These are phyloP conservation scores for Rhizopogon vesiculosus DNA, from an alignment of 768 basidiomycete genomes.

Conservation along the genomic window DNA sequence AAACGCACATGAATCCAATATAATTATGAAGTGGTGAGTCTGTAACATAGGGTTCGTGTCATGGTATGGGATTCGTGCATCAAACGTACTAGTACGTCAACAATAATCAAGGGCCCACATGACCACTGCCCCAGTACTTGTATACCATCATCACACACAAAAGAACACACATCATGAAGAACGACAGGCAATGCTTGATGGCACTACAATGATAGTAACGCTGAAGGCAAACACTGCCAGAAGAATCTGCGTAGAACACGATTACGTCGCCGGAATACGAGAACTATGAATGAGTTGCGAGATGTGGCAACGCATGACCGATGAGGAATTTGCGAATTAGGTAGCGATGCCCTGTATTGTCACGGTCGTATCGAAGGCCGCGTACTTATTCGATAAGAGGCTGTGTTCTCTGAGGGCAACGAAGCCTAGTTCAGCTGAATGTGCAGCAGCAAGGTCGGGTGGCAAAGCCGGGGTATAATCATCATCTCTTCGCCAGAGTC, in stretches of 20 bases:
- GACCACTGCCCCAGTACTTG: slow-evolving; percentile 88
- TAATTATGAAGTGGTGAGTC: too few relatives aligned
- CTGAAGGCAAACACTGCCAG: slow-evolving; percentile 44
- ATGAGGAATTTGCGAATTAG: slow-evolving; percentile 30
- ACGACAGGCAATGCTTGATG: slow-evolving; percentile 96
- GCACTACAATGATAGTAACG: slow-evolving; percentile 43
- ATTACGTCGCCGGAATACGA: slow-evolving; percentile 65
- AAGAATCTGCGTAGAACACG: slow-evolving; percentile 82
- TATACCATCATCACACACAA: slow-evolving; percentile 99
- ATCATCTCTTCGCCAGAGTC: slow-evolving; percentile 47
- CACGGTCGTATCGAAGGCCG: slow-evolving; percentile 24
- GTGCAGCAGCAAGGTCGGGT: slow-evolving; percentile 55
- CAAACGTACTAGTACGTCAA: too few relatives aligned
- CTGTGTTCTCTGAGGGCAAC: slow-evolving; percentile 11
- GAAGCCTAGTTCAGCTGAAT: slow-evolving; percentile 26
- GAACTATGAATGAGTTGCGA: slow-evolving; percentile 69
- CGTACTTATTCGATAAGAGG: slow-evolving; percentile 5
- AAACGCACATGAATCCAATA: too few relatives aligned
- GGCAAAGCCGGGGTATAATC: slow-evolving; percentile 72
- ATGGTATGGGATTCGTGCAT: too few relatives aligned
- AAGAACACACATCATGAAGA: slow-evolving; percentile 93
- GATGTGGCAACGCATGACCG: slow-evolving; percentile 59
- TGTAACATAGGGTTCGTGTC: too few relatives aligned
- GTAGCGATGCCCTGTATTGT: slow-evolving; percentile 49
- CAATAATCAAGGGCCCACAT: too few relatives aligned